Conservation (phyloP, 1,139 yeast genomes). For the Zygoascus meyerae region DNA sequence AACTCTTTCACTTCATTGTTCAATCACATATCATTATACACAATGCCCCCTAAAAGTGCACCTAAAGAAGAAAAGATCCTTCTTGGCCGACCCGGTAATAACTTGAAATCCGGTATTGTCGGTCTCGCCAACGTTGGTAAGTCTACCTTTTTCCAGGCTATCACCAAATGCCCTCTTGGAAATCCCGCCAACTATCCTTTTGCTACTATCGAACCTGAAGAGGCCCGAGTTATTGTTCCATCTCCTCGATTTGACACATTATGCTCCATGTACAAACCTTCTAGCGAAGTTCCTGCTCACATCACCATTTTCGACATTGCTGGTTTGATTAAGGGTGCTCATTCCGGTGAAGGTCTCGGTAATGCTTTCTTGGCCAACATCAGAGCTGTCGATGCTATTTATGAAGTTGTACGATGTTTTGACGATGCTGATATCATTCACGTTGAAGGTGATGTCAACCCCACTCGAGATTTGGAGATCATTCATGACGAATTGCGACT, state of each 20-base stretch:
- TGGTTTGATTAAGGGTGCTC: constrained; percentile 96
- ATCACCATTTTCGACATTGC: constrained; percentile 96
- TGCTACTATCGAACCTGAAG: constrained; percentile 98
- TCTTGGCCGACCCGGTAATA: constrained; percentile 95
- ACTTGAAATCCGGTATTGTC: constrained; percentile 70
- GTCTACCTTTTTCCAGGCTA: constrained; percentile 66
- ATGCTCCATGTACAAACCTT: constrained; percentile 69
- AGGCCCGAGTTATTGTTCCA: constrained; percentile 95
- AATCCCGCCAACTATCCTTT: constrained; percentile 98
- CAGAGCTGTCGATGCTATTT: constrained; percentile 96
- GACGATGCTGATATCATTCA: constrained; percentile 98
- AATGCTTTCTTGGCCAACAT: constrained; percentile 96
- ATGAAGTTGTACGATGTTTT: constrained; percentile 96
- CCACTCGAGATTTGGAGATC: constrained; percentile 90
- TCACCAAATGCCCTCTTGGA: constrained; percentile 88
- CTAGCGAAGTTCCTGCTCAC: constrained; percentile 85
- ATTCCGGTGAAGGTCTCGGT: constrained; percentile 97
- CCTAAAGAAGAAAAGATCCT: constrained; percentile 83
- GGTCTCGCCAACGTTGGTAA: constrained; percentile 95
- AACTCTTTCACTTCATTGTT: not conserved
- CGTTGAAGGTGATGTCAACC: constrained; percentile 96
- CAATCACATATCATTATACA: constrained; percentile 11
- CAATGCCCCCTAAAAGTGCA: constrained; percentile 94
- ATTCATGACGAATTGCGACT: constrained; percentile 88
- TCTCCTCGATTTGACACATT: constrained; percentile 81